phyloP scores from a whole-genome alignment of 257 asterid genomes.

The Orobanche coerulescens region DNA sequence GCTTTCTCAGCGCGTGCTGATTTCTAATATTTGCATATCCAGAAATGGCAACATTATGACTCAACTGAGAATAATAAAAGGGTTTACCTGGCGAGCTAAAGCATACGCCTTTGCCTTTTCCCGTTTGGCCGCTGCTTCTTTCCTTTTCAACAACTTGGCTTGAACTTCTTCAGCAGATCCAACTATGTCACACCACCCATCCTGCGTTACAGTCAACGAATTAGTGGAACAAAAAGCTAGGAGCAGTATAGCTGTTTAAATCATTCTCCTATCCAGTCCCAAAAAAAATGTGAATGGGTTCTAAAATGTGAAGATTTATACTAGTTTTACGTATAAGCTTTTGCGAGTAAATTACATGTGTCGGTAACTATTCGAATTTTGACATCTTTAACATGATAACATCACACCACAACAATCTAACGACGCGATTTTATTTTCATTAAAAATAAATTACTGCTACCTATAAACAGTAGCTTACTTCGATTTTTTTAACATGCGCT shows the following conservation, averaged over 20 bases:
- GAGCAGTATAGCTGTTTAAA: not conserved
- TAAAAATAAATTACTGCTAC: not conserved
- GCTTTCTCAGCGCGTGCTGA: too few species aligned
- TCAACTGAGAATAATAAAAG: not conserved
- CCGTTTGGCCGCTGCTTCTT: conserved; percentile 95
- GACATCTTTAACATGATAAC: not conserved
- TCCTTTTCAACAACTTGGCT: conserved; percentile 70
- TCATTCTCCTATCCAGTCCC: not conserved
- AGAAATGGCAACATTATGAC: too few species aligned
- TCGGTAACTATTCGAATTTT: not conserved
- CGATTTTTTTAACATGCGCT: conserved; percentile 59
- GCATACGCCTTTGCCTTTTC: conserved; percentile 96
- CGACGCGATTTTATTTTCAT: not conserved
- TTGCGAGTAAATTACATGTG: not conserved
- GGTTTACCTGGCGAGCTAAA: conserved; percentile 75
- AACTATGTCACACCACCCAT: conserved; percentile 77
- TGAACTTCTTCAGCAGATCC: conserved; percentile 80
- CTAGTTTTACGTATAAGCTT: not conserved
- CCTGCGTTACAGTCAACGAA: conserved; percentile 31
- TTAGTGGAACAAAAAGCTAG: conserved; percentile 1
- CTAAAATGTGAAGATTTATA: not conserved
- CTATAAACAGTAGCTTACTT: conserved; percentile 37
- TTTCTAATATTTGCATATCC: too few species aligned
- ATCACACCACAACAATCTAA: conserved; percentile 4
- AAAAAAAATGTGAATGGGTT: not conserved